These are phyloP conservation scores for Tricholoma matsutake DNA, from an alignment of 768 basidiomycete species.

Conservation along the genomic window DNA sequence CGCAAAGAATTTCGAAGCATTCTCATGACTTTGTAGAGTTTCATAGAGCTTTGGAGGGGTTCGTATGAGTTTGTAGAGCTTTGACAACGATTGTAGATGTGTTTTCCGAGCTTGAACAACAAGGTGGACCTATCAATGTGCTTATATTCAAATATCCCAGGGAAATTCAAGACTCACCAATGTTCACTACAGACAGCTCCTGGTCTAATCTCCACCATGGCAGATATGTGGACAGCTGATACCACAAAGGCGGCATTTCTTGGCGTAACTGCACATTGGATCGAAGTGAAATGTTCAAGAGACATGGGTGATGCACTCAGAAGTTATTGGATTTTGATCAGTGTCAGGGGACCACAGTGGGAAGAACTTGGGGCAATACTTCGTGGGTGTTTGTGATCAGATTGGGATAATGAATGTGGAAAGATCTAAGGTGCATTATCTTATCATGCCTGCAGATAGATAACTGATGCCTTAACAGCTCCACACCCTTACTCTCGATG, in stretches of 20 bases:
- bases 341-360: constrained; percentile 24
- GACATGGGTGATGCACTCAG: constrained; percentile 6
- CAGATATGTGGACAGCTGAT: constrained; percentile 1
- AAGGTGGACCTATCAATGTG: too few species aligned
- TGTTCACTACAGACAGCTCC: constrained; percentile 12
- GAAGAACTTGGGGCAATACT: constrained; percentile 24
- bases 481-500: constrained; percentile 17
- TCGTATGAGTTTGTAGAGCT: too few species aligned
- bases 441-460: too few species aligned
- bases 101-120: too few species aligned
- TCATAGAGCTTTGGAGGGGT: too few species aligned
- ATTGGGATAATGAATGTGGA: constrained; percentile 19
- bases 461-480: constrained; percentile 15
- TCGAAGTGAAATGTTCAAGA: constrained; percentile 6
- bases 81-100: too few species aligned
- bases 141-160: neutral
- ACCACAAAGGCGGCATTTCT: constrained; percentile 8
- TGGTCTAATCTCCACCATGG: constrained; percentile 14
- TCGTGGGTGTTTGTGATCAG: constrained; percentile 20
- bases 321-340: constrained; percentile 22
- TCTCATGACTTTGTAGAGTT: too few species aligned
- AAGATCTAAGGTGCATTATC: too few species aligned
- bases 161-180: neutral
- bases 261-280: constrained; percentile 21
- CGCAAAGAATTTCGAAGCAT: too few species aligned